phyloP scores from a whole-genome alignment of 2,329 filamentous ascomycete genomes.

The Colletotrichum coccodes region DNA sequence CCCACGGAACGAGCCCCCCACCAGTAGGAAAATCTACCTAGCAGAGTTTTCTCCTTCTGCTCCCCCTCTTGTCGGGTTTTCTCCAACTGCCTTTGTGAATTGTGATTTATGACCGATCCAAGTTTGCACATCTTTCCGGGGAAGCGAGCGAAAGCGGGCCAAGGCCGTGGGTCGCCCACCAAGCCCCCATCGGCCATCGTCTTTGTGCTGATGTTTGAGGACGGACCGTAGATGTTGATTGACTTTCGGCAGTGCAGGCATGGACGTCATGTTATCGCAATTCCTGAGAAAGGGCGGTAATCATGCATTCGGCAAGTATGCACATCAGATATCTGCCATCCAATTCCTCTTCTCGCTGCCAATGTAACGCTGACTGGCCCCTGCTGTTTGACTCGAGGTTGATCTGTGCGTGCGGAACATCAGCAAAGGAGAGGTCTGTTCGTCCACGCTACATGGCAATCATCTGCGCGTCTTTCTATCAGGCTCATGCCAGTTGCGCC shows the following conservation, averaged over 20 bases:
- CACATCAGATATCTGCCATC: neutral
- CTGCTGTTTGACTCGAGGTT: neutral
- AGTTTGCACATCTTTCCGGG: conserved; percentile 4
- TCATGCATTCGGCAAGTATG: neutral
- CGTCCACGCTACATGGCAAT: neutral
- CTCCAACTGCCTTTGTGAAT: neutral
- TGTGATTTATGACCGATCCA: conserved; percentile 21
- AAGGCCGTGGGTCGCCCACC: conserved; percentile 6
- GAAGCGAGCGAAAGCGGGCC: neutral
- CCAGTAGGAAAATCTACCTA: neutral
- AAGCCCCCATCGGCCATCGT: neutral
- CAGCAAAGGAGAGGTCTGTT: neutral
- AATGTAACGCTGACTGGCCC: conserved; percentile 6
- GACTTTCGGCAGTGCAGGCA: neutral
- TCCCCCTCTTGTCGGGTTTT: neutral
- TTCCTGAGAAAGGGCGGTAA: neutral
- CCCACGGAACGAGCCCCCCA: neutral
- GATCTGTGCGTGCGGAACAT: neutral
- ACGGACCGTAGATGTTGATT: neutral
- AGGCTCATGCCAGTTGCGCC: neutral
- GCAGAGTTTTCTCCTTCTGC: neutral
- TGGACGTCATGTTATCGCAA: neutral
- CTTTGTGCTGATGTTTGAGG: conserved; percentile 4
- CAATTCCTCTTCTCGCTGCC: neutral
- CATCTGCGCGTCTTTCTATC: neutral